These are phyloP conservation scores for Artemisia annua DNA, from an alignment of 129 eudicot species.

Conservation along the genomic window DNA sequence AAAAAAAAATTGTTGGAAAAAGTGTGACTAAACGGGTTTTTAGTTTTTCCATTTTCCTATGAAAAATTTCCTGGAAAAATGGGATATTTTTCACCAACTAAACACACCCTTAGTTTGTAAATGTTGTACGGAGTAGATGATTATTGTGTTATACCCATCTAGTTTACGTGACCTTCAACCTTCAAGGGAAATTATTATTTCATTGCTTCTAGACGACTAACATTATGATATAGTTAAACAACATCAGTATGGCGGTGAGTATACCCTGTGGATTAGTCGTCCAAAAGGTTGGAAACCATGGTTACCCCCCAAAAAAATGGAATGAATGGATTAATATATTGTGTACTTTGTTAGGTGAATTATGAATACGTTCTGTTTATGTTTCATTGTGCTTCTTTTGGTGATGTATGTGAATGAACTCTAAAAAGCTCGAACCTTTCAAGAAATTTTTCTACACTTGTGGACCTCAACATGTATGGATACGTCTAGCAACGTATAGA, in stretches of 20 bases:
- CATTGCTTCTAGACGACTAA: background rate
- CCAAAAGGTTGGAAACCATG: too few species aligned
- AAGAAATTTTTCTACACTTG: background rate
- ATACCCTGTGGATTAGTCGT: too few species aligned
- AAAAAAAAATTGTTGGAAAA: too few species aligned
- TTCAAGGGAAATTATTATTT: background rate
- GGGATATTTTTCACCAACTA: too few species aligned
- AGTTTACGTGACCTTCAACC: constrained; percentile 2
- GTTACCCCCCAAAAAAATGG: background rate
- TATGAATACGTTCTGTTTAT: constrained; percentile 13
- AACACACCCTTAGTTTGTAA: too few species aligned
- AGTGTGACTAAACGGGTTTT: too few species aligned
- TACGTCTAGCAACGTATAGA: background rate
- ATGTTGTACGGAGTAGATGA: background rate
- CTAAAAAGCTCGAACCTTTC: constrained; percentile 2
- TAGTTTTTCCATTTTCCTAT: too few species aligned
- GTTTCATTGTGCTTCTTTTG: constrained; percentile 1
- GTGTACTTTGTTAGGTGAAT: background rate
- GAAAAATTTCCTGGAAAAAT: too few species aligned
- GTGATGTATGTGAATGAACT: background rate
- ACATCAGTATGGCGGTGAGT: too few species aligned
- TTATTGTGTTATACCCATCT: background rate
- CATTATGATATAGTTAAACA: background rate
- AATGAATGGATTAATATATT: background rate
- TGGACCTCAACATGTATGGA: constrained; percentile 3